Percentiles rank a stretch among this genome's conserved stretches.
phyloP scores from a whole-genome alignment of 768 basidiomycete species.

The Austroboletus festivus region DNA sequence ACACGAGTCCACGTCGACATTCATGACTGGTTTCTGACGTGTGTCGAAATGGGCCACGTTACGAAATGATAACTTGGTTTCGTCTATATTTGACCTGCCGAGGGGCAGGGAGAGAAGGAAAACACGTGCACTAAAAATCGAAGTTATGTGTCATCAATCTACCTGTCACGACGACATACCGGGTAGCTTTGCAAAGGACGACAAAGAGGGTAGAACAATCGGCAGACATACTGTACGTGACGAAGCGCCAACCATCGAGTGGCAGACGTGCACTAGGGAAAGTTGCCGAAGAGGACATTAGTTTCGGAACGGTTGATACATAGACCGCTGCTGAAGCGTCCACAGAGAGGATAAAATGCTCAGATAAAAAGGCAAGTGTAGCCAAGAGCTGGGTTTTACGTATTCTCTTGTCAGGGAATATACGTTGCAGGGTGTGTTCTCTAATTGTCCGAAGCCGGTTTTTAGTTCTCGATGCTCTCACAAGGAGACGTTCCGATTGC shows the following conservation, averaged over 20 bases:
- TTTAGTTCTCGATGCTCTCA: slow-evolving; percentile 3
- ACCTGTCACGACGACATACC: slow-evolving; percentile 2
- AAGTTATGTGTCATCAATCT: too few species aligned
- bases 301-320: slow-evolving; percentile 12
- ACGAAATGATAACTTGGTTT: slow-evolving; percentile 1
- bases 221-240: slow-evolving; percentile 1
- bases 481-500: slow-evolving; percentile 6
- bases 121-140: slow-evolving; percentile 6
- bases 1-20: slow-evolving; percentile 31
- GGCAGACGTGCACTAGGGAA: slow-evolving; percentile 4
- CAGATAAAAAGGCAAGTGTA: slow-evolving; percentile 7
- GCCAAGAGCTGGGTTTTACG: background rate
- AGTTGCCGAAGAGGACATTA: background rate
- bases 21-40: slow-evolving; percentile 11
- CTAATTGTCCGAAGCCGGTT: slow-evolving; percentile 1
- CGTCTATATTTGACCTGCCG: background rate
- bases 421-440: background rate
- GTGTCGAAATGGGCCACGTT: slow-evolving; percentile 6
- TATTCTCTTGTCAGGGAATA: background rate
- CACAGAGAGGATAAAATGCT: slow-evolving; percentile 11
- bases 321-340: slow-evolving; percentile 5
- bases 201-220: slow-evolving; percentile 14
- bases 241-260: slow-evolving; percentile 7
- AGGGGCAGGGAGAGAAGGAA: slow-evolving; percentile 6
- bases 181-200: slow-evolving; percentile 1